Evolutionary conservation across 2,329 filamentous ascomycete species (phyloP).

Genomic region (Herpomyces periplanetae): DNA sequence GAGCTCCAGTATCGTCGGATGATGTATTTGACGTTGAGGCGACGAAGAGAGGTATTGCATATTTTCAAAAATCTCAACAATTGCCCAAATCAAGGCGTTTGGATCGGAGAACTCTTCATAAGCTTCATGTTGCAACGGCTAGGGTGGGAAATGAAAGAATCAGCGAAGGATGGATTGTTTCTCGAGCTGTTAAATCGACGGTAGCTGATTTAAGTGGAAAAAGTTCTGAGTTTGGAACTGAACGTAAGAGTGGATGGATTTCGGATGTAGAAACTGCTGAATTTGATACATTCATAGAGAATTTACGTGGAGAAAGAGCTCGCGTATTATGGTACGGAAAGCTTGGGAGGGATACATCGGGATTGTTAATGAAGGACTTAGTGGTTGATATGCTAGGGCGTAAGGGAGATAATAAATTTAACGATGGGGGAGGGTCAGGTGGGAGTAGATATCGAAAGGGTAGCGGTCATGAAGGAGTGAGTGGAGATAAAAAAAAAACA

Average conservation of each 20-base stretch:
- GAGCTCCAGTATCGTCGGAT: constrained; percentile 54
- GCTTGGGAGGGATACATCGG: constrained; percentile 18
- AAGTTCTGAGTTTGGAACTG: constrained; percentile 45
- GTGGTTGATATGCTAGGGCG: constrained; percentile 7
- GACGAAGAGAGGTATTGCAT: constrained; percentile 43
- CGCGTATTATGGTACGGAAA: constrained; percentile 94
- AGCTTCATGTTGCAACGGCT: constrained; percentile 40
- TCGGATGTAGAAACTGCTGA: constrained; percentile 73
- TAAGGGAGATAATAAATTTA: constrained; percentile 3
- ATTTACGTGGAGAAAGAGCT: constrained; percentile 38
- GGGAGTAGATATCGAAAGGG: not conserved
- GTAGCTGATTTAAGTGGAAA: constrained; percentile 77
- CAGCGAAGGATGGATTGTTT: constrained; percentile 64
- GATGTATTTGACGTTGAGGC: constrained; percentile 50
- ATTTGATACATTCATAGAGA: constrained; percentile 37
- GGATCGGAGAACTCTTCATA: constrained; percentile 43
- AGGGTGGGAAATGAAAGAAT: constrained; percentile 73
- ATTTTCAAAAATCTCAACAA: constrained; percentile 67
- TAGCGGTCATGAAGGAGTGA: not conserved
- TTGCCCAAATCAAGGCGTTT: constrained; percentile 35
- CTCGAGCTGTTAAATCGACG: constrained; percentile 71
- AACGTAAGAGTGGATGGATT: constrained; percentile 48
- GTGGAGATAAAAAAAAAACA: not conserved
- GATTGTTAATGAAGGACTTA: constrained; percentile 9
- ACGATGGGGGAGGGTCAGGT: not conserved